Evolutionary conservation across 176 grass and related monocot species (phyloP), one percentile per base, ranked within the genome.

Genomic region (Raddia guianensis): DNA sequence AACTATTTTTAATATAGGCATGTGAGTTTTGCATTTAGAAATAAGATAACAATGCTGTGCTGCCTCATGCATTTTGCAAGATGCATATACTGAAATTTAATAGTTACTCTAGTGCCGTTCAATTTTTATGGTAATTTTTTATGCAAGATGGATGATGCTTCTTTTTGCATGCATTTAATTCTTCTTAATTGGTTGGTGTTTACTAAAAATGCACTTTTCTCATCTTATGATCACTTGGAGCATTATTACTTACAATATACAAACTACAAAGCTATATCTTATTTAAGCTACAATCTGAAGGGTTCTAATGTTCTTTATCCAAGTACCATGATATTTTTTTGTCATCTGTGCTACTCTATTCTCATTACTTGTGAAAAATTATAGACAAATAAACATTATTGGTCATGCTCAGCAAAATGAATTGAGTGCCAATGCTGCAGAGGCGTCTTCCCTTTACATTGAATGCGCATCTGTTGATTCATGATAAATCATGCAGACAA

Each of bases 111-210:
- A 82, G 33, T 44, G 11, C 45, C 7, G 64, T 68, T 68, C 27
- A 37, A 20, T 69, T 77, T 77, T 68, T 51, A 64, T 7, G 10
- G 3, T 8, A 15, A 45, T 14, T 65, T 53, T 61, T 3, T 72
- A 44, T 27, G 16, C 37, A 21, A 76, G 57, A 46, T 82, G 34
- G 10, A 53, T 54, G 9, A 34, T 75, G 61, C 19, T 75, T 86
- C 32, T 13, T 33, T 81, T 1, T 73, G 70, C 15, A 7, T 73
- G 61, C 15, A 7, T 67, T 68, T 5, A 75, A 32, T 5, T 87
- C 6, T 77, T 20, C 7, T 56, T 83, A 42, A 51, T 27, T 55
- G 48, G 6, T 72, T 72, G 48, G 20, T 82, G 66, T 66, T 83
- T 79, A n/a, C 33, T 64, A 34, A 44, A 20, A 52, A 15, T 34